Base-by-base conservation (phyloP, 1,284 basidiomycete species). In the Microbotryum lychnidis-dioicae region DNA sequence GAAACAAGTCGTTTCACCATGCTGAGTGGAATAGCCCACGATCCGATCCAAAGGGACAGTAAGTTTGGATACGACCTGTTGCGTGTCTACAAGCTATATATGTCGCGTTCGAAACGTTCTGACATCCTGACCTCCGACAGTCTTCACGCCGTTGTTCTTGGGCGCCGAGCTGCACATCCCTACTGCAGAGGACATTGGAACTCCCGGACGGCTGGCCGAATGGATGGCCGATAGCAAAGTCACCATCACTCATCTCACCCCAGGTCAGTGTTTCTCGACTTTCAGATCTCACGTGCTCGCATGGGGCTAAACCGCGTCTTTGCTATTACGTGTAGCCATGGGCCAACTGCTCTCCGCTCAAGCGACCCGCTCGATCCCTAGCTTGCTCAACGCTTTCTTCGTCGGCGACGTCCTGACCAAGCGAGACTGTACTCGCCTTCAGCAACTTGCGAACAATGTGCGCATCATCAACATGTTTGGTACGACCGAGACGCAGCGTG, bases 381-480 rank as follows among this genome's bases (percentile, higher is more conserved):
- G 86, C 9, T 84, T 99, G 29, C 79, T 77, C 47, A 92, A 90
- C 71, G 96, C 96, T 12, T 98, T 99, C 80, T 98, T 98, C 73
- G 96, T 99, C 60, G 96, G 96, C n/a, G 96, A 99, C 74, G 86
- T 98, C 44, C 84, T 99, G 62, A 98, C 96, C 69, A 99, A 98
- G 78, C 87, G 96, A 53, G 96, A 99, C 76, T 98, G 96, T 75
- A 84, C 90, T 50, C 88, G 96, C 55, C 82, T 99, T 8, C 96
- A 99, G 76, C 83, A 89, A 6, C 85, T 98, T 53, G 96, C 96
- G 1, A 79, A 85, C 42, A 96, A 98, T 71, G 92, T 94, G 16
- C 80, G 84, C 54, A 96, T 99, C 76, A 87, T 98, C 77, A 99
- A 98, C 80, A 99, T 99, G 96, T 99, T 97, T 76, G 96, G 96